A percentile compares a stretch with the other conserved stretches of the same genome.
phyloP scores from a whole-genome alignment of 495 filamentous ascomycete genomes.

The Trichoderma parareesei region DNA sequence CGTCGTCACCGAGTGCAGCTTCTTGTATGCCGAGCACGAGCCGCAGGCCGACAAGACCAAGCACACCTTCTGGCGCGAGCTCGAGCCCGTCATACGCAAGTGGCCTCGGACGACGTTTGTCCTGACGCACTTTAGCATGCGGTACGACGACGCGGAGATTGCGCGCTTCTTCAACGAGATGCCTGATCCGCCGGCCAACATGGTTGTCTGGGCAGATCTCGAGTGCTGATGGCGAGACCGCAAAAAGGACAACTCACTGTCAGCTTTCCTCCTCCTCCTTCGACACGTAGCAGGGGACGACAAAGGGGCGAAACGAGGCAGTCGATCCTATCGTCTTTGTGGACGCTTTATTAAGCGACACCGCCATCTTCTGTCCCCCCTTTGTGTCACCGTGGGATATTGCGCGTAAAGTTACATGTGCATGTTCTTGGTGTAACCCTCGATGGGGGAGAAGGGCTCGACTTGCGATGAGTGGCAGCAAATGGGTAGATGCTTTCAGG shows the following conservation, averaged over 20 bases:
- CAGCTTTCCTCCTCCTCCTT: neutral
- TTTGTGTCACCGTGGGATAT: neutral
- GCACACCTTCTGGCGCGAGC: constrained; percentile 30
- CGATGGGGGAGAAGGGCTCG: too few species aligned
- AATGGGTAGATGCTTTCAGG: too few species aligned
- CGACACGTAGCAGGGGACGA: too few species aligned
- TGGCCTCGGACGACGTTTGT: constrained; percentile 28
- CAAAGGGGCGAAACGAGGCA: too few species aligned
- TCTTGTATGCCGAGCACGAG: constrained; percentile 25
- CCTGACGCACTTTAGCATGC: constrained; percentile 31
- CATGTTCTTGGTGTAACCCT: too few species aligned
- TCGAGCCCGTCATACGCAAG: constrained; percentile 24
- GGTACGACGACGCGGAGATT: constrained; percentile 27
- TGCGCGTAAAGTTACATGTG: neutral
- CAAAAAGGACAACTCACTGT: neutral
- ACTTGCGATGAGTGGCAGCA: too few species aligned
- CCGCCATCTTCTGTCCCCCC: too few species aligned
- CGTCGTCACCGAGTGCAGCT: constrained; percentile 33
- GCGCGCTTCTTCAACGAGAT: constrained; percentile 23
- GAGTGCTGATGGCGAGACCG: neutral
- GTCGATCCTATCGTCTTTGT: too few species aligned
- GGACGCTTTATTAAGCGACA: too few species aligned
- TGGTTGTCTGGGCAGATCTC: constrained; percentile 32
- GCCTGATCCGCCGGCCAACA: constrained; percentile 23
- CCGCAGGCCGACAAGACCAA: constrained; percentile 28